Evolutionary conservation across 257 asterid genomes (phyloP).

Genomic region (Jacaranda copaia): DNA sequence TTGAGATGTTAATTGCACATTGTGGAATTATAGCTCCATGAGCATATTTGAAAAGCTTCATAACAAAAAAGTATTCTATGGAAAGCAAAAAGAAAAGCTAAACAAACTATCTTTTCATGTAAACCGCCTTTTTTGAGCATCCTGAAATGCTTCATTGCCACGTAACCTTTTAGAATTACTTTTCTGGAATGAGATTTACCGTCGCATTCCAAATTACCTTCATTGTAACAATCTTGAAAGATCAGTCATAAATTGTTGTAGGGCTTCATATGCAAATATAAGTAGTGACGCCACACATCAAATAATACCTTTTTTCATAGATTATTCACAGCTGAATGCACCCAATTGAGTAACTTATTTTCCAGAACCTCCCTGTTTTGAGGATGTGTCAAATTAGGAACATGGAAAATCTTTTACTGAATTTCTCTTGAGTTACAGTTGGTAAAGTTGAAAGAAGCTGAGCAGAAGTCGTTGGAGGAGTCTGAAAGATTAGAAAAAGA

Average conservation of each 20-base stretch:
- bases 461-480: constrained; percentile 76
- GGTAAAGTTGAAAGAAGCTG: constrained; percentile 93
- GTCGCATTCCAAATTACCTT: constrained; percentile 4
- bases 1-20: constrained; percentile 7
- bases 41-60: not conserved
- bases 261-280: not conserved
- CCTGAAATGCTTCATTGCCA: constrained; percentile 9
- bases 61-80: not conserved
- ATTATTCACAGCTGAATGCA: not conserved
- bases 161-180: not conserved
- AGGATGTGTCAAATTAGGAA: constrained; percentile 7
- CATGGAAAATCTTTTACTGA: constrained; percentile 31
- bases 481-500: constrained; percentile 88
- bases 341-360: not conserved
- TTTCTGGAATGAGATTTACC: constrained; percentile 7
- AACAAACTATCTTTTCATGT: constrained; percentile 1
- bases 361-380: not conserved
- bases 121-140: not conserved
- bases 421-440: constrained; percentile 51
- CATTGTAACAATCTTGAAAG: constrained; percentile 14
- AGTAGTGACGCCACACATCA: not conserved
- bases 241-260: not conserved
- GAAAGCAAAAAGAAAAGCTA: not conserved
- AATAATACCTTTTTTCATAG: not conserved
- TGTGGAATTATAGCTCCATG: constrained; percentile 21